These are phyloP conservation scores for Xylariales sp. DNA, from an alignment of 2,329 filamentous ascomycete genomes.

Conservation along the genomic window DNA sequence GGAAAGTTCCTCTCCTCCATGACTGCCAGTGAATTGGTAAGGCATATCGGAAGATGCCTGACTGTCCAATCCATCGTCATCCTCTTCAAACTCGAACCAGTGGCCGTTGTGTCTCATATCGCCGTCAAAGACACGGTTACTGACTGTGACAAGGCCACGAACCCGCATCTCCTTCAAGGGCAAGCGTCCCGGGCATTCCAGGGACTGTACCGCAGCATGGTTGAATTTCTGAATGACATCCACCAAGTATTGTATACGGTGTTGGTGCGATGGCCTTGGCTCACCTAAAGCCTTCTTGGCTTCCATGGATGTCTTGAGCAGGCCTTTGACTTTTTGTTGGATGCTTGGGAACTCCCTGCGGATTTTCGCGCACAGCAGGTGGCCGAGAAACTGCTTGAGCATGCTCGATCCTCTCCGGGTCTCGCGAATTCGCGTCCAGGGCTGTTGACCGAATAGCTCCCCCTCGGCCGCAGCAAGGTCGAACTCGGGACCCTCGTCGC, in stretches of 20 bases:
- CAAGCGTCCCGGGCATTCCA: constrained; percentile 22
- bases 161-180: constrained; percentile 17
- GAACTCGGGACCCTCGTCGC: constrained; percentile 19
- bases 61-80: no score
- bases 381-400: constrained; percentile 25
- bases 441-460: constrained; percentile 20
- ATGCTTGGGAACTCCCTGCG: constrained; percentile 20
- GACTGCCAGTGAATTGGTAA: no score
- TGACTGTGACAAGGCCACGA: constrained; percentile 16
- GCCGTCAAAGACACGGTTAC: neutral
- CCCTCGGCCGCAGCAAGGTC: constrained; percentile 23
- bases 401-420: constrained; percentile 23
- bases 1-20: no score
- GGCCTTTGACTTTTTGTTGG: constrained; percentile 16
- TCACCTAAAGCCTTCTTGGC: constrained; percentile 20
- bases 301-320: constrained; percentile 14
- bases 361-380: constrained; percentile 21
- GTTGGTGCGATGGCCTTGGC: constrained; percentile 16
- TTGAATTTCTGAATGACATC: constrained; percentile 21
- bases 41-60: no score
- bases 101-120: constrained; percentile 3
- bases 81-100: constrained; percentile 3
- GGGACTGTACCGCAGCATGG: constrained; percentile 12
- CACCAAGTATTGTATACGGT: constrained; percentile 22
- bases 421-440: constrained; percentile 23